Evolutionary conservation across 768 basidiomycete genomes (phyloP), one percentile per base, ranked within the genome.

Genomic region (Calocybe gangraenosa): DNA sequence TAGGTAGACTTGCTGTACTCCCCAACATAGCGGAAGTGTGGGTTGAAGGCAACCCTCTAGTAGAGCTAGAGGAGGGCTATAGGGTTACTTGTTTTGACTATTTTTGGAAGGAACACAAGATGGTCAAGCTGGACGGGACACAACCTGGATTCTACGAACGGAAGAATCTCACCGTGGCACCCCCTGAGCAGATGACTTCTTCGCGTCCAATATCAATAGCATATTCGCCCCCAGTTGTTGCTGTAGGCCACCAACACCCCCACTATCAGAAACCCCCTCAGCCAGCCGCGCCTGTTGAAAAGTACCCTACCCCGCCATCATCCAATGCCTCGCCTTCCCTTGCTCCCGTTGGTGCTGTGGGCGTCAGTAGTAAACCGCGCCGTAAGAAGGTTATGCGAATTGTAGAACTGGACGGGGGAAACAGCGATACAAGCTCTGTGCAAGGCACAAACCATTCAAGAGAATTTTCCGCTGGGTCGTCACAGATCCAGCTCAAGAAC

Each of bases 61-160:
- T 74, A 32, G 82, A 87, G 48, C 65, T 75, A 31, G 87, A 88
- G 51, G 82, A 87, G 44, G 76, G 75, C 32, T 91, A 88, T 62
- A 76, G 93, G 14, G 61, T 87, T 25, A 71, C 79, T 18, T 88
- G 92, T 61, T 94, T 94, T 58, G 80, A 85, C 47, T 78, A 79
- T 57, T 97, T 97, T 61, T 81, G 75, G 65, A 81, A 81, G 55
- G 94, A 96, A 66, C 82, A 83, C n/a, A 89, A 83, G 65, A 67
- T 66, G 7, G 74, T 95, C 18, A 64, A 68, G n/a, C 63, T 97
- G 28, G 93, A 97, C 57, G 91, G 90, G 3, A 67, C 75, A 6
- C 62, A 62, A 8, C 84, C 90, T 3, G 76, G 79, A 34, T 81
- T 82, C 58, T 81, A 84, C 59, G 90, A 92, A 68, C 79, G 74